These are phyloP conservation scores for Hysterium pulicare DNA, from an alignment of 2,329 filamentous ascomycete genomes.

Conservation along the genomic window DNA sequence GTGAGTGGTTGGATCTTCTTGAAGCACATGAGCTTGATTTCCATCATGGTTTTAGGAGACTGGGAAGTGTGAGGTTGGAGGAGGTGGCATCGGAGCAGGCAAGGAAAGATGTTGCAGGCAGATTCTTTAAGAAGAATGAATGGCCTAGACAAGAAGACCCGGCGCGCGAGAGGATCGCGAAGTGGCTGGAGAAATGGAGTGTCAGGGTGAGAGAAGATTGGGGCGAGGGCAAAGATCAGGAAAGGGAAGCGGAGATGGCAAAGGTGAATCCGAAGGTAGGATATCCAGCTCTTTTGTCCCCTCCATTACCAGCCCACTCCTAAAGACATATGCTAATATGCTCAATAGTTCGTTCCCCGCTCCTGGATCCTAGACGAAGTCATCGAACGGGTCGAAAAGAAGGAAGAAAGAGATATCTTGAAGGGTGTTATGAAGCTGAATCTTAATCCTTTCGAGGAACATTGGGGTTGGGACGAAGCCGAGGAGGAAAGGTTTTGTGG, in stretches of 20 bases:
- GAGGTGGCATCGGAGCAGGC: slow-evolving; percentile 64
- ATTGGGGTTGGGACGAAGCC: slow-evolving; percentile 63
- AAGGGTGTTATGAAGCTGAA: slow-evolving; percentile 77
- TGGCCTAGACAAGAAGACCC: slow-evolving; percentile 56
- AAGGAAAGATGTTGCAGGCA: slow-evolving; percentile 60
- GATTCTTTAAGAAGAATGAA: slow-evolving; percentile 79
- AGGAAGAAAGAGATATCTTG: slow-evolving; percentile 75
- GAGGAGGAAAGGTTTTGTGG: slow-evolving; percentile 82
- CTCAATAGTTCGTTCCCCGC: slow-evolving; percentile 70
- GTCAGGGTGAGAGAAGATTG: slow-evolving; percentile 72
- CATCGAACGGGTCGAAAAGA: slow-evolving; percentile 83
- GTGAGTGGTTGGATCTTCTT: slow-evolving; percentile 76
- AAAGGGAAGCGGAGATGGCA: slow-evolving; percentile 73
- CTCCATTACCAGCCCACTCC: background rate
- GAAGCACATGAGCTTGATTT: slow-evolving; percentile 85
- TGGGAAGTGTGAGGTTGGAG: slow-evolving; percentile 61
- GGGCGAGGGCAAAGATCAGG: slow-evolving; percentile 57
- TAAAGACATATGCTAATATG: slow-evolving; percentile 8
- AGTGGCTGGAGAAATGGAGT: slow-evolving; percentile 81
- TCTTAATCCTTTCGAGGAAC: slow-evolving; percentile 78
- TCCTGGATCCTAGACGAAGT: slow-evolving; percentile 93
- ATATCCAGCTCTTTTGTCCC: background rate
- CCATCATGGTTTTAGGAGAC: slow-evolving; percentile 84
- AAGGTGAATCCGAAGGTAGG: slow-evolving; percentile 75
- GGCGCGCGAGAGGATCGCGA: slow-evolving; percentile 63